phyloP scores from a whole-genome alignment of 768 basidiomycete genomes.

The Calocybe cyanea region DNA sequence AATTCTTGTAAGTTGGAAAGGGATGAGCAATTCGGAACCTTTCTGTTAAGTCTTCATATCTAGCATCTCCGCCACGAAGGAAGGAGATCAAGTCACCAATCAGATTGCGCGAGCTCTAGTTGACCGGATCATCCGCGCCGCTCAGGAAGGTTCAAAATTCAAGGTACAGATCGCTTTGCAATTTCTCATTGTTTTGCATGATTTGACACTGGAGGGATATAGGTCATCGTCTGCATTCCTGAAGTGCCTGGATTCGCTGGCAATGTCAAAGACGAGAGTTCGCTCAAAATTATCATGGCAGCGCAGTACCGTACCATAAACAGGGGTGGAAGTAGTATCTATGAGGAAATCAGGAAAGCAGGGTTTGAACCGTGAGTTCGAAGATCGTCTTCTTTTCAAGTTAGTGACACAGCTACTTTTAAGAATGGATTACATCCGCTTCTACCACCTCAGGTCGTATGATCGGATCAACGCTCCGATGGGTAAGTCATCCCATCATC shows the following conservation, averaged over 20 bases:
- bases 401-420: background rate
- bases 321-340: constrained; percentile 82
- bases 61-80: constrained; percentile 74
- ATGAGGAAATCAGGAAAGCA: constrained; percentile 72
- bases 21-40: background rate
- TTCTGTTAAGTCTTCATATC: background rate
- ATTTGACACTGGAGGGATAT: background rate
- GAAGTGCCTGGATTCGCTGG: constrained; percentile 93
- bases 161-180: constrained; percentile 39
- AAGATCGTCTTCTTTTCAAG: background rate
- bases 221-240: constrained; percentile 87
- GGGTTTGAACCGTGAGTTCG: constrained; percentile 80
- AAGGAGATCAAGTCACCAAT: constrained; percentile 71
- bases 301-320: constrained; percentile 89
- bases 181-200: background rate
- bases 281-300: constrained; percentile 81
- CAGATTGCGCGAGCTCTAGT: constrained; percentile 80
- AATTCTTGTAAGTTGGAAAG: constrained; percentile 69
- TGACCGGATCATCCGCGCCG: constrained; percentile 83
- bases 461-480: constrained; percentile 84
- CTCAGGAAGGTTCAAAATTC: constrained; percentile 66
- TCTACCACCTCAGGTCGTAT: constrained; percentile 91
- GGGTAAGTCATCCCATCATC: constrained; percentile 32
- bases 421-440: constrained; percentile 81
- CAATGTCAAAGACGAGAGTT: constrained; percentile 61